Percentiles rank a stretch among this genome's conserved stretches.
phyloP scores from a whole-genome alignment of 148 eudicot species.

The Pharnaceum exiguum region DNA sequence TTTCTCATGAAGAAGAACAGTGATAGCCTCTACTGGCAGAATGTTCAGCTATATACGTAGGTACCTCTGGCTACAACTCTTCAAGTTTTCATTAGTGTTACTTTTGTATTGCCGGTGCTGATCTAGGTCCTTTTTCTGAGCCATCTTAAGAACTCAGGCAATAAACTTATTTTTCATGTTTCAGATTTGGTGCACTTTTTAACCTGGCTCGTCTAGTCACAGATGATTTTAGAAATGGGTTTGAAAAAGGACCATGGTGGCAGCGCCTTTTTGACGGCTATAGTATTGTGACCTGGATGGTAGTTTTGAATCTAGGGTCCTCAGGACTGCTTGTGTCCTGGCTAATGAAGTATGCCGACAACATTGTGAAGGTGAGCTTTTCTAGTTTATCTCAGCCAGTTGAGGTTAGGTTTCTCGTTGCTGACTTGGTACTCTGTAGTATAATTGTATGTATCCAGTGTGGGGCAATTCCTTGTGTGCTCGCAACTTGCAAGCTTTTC shows the following conservation, averaged over 20 bases:
- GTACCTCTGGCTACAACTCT: constrained; percentile 29
- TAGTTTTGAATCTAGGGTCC: constrained; percentile 90
- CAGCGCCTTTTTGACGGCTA: constrained; percentile 87
- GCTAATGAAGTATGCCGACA: constrained; percentile 98
- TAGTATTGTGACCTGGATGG: constrained; percentile 80
- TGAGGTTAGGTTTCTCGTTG: no score
- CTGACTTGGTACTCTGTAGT: no score
- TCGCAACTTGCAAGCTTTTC: no score
- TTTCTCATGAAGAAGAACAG: constrained; percentile 96
- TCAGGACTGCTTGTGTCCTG: constrained; percentile 94
- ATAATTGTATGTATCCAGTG: no score
- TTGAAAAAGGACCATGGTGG: constrained; percentile 95
- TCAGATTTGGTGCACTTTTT: constrained; percentile 86
- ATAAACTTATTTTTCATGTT: constrained; percentile 3
- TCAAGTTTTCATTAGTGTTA: constrained; percentile 1
- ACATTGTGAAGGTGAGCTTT: constrained; percentile 69
- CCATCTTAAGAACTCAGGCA: not conserved
- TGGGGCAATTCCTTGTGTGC: no score
- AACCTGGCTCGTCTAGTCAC: constrained; percentile 71
- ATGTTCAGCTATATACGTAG: constrained; percentile 91
- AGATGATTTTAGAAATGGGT: constrained; percentile 84
- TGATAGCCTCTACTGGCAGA: constrained; percentile 96
- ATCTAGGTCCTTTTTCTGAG: not conserved
- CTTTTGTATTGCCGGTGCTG: not conserved
- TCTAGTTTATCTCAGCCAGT: not conserved